Percentiles rank a stretch among this genome's conserved stretches.
phyloP scores from a whole-genome alignment of 2,329 filamentous ascomycete genomes.

The Fusarium acutatum region DNA sequence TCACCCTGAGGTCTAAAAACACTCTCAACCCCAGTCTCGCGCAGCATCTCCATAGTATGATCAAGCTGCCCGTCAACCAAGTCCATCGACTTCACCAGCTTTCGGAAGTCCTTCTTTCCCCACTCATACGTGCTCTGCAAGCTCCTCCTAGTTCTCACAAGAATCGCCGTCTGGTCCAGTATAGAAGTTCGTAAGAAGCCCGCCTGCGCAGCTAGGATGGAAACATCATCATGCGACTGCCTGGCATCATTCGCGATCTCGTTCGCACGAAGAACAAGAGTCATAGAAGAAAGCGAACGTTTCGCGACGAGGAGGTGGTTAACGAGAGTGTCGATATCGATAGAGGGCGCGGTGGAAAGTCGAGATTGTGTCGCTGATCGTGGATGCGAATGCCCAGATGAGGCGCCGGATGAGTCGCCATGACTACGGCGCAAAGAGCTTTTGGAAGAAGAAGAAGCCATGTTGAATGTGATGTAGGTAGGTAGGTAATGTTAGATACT shows the following conservation, averaged over 20 bases:
- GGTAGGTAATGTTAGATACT: background rate
- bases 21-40: slow-evolving; percentile 70
- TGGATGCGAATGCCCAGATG: slow-evolving; percentile 44
- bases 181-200: slow-evolving; percentile 73
- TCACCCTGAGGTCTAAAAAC: slow-evolving; percentile 68
- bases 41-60: slow-evolving; percentile 71
- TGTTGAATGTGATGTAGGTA: slow-evolving; percentile 26
- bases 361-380: slow-evolving; percentile 43
- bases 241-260: slow-evolving; percentile 83
- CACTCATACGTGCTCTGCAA: slow-evolving; percentile 65
- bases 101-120: slow-evolving; percentile 67
- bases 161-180: slow-evolving; percentile 61
- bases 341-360: slow-evolving; percentile 35
- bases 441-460: slow-evolving; percentile 48
- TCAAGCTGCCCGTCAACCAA: slow-evolving; percentile 70
- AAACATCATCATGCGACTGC: slow-evolving; percentile 78
- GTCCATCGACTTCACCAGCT: slow-evolving; percentile 72
- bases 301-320: slow-evolving; percentile 87
- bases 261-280: slow-evolving; percentile 84
- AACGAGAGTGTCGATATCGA: slow-evolving; percentile 78
- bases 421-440: slow-evolving; percentile 49
- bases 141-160: slow-evolving; percentile 60
- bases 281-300: slow-evolving; percentile 84
- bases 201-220: slow-evolving; percentile 75
- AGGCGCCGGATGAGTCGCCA: slow-evolving; percentile 47